Base-by-base conservation (phyloP, 2,329 filamentous ascomycete genomes). In the Aureobasidium sp. region DNA sequence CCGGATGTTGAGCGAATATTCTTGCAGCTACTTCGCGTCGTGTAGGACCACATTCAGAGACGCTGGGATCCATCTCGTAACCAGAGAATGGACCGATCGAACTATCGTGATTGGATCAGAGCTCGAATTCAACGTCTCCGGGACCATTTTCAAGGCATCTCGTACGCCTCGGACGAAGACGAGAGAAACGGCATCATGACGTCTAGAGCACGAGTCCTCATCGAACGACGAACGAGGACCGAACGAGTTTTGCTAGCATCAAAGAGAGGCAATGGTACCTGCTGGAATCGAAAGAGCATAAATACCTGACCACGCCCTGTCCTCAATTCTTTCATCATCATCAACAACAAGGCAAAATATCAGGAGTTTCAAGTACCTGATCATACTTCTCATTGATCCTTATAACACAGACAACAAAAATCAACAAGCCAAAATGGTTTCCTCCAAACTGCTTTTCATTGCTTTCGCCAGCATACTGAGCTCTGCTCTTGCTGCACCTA, bases 401-500 rank as follows among this genome's bases (percentile, higher is more conserved):
- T 26, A 29, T 47, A 13, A 10, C 20, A 12, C 27, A 13, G 27
- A 15, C 20, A 12, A 29, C 37, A 32, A n/a, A 55, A 43, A 43
- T 12, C 24, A 32, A 32, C 36, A 55, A 55, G n/a, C 13, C 53
- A 56, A 32, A 56, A 56, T 56, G 53, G 27, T 56, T n/a, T 36
- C 39, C 9, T 56, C 53, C 24, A 47, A 47, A 29, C n/a, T 56
- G 10, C 34, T 56, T 12, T 34, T 56, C n/a, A 34, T 56, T 20
- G 53, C 39, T 41, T 26, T 56, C 39, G 53, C 53, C 29, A 34
- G 39, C n/a, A 46, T 46, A 2, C 53, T 56, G n/a, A 37, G 17
- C 41, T 56, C 53, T 56, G 53, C 39, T 24, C n/a, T 39, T 56
- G 53, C 39, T 24, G 27, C n/a, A n/a, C 53, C 53, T 26, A 29